Percentiles rank a stretch among this genome's conserved stretches.
Evolutionary conservation across 2,329 filamentous ascomycete genomes (phyloP).

Genomic region (Apiospora sp.): DNA sequence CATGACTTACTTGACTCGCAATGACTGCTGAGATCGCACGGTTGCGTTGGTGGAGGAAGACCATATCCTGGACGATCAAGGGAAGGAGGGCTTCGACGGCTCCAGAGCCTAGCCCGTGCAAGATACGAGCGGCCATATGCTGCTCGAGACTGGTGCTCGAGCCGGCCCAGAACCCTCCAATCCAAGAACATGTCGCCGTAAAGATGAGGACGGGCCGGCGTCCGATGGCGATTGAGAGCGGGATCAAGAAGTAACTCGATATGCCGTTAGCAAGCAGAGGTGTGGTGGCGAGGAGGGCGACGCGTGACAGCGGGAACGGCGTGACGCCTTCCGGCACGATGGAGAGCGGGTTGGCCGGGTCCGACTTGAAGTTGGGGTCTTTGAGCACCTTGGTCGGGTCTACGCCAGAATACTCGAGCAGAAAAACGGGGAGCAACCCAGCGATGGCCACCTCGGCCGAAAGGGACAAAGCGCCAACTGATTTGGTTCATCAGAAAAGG

Average conservation of each 20-base stretch:
- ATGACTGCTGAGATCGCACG: constrained; percentile 43
- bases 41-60: constrained; percentile 49
- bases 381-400: constrained; percentile 41
- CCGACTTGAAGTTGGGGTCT: constrained; percentile 38
- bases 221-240: constrained; percentile 47
- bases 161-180: constrained; percentile 47
- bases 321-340: constrained; percentile 41
- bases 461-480: constrained; percentile 41
- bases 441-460: constrained; percentile 41
- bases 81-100: constrained; percentile 47
- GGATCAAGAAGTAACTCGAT: constrained; percentile 47
- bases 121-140: constrained; percentile 44
- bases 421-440: constrained; percentile 44
- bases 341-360: constrained; percentile 34
- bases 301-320: constrained; percentile 39
- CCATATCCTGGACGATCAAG: constrained; percentile 48
- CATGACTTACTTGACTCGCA: constrained; percentile 35
- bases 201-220: constrained; percentile 47
- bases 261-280: constrained; percentile 47
- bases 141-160: constrained; percentile 40
- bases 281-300: constrained; percentile 44
- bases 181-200: constrained; percentile 43
- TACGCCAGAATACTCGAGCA: constrained; percentile 45
- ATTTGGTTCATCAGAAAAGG: background rate
- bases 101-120: constrained; percentile 47